Percentiles rank a stretch among this genome's conserved stretches.
These are phyloP conservation scores for Gymnopilus junonius DNA, from an alignment of 768 basidiomycete genomes.

Conservation along the genomic window DNA sequence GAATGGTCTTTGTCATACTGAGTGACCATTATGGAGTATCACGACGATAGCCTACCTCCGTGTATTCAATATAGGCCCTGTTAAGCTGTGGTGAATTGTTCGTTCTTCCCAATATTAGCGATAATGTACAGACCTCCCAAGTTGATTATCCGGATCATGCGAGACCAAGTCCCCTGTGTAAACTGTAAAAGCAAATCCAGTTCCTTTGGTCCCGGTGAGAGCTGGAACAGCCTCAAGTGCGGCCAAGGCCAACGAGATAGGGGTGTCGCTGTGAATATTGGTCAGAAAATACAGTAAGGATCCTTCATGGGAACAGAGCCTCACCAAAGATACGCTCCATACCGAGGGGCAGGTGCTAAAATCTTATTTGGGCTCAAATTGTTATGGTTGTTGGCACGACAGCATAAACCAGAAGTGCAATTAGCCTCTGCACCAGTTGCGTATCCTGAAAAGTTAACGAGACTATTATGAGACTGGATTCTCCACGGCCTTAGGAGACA, in stretches of 20 bases:
- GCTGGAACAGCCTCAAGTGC: constrained; percentile 70
- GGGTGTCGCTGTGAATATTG: constrained; percentile 54
- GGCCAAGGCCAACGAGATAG: constrained; percentile 60
- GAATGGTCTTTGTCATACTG: constrained; percentile 49
- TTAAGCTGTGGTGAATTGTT: background rate
- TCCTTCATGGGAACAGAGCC: background rate
- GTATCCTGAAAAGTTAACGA: constrained; percentile 48
- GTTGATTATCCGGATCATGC: constrained; percentile 69
- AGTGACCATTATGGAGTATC: background rate
- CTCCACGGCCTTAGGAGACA: constrained; percentile 17
- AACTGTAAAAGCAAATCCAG: constrained; percentile 66
- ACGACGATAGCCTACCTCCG: constrained; percentile 49
- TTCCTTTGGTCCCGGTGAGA: constrained; percentile 60
- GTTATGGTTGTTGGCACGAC: constrained; percentile 59
- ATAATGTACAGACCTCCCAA: constrained; percentile 52
- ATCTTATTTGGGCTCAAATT: constrained; percentile 50
- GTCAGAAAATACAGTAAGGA: background rate
- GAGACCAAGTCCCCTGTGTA: constrained; percentile 79
- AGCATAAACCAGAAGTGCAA: constrained; percentile 70
- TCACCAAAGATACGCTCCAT: constrained; percentile 65
- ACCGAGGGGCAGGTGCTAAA: constrained; percentile 67
- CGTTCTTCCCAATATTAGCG: background rate
- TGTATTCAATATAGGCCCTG: constrained; percentile 63
- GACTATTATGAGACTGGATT: background rate
- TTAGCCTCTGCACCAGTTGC: constrained; percentile 74